Evolutionary conservation across 257 asterid genomes (phyloP).

Genomic region (Capsicum baccatum): DNA sequence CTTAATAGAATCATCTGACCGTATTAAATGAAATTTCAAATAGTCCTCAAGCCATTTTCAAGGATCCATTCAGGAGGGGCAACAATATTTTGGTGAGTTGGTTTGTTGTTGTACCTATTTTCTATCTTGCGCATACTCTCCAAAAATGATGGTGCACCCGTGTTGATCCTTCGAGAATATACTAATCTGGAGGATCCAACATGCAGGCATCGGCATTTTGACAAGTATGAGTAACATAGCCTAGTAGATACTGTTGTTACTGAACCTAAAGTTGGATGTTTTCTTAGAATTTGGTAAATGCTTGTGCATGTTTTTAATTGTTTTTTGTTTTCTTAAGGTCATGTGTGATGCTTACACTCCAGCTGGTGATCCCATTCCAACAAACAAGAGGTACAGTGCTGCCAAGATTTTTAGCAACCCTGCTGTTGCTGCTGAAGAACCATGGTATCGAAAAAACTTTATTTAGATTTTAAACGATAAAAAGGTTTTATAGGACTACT

Average conservation of each 20-base stretch:
- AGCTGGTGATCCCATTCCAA: conserved; percentile 92
- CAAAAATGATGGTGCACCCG: background rate
- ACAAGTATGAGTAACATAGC: background rate
- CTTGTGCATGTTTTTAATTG: background rate
- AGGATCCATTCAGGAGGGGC: conserved; percentile 98
- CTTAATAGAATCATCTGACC: background rate
- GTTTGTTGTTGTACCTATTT: background rate
- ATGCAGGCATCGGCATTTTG: background rate
- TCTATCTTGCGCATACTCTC: background rate
- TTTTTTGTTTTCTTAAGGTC: conserved; percentile 53
- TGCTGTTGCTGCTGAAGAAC: conserved; percentile 66
- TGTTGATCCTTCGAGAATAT: background rate
- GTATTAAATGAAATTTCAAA: conserved; percentile 10
- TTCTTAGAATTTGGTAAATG: background rate
- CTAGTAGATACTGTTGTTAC: background rate
- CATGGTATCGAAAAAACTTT: conserved; percentile 6
- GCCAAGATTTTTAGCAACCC: conserved; percentile 84
- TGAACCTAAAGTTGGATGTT: background rate
- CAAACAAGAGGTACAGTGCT: conserved; percentile 86
- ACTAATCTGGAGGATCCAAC: background rate
- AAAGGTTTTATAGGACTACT: background rate
- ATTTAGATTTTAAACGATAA: background rate
- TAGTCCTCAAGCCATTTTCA: conserved; percentile 98
- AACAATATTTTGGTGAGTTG: conserved; percentile 86
- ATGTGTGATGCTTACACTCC: conserved; percentile 95